A percentile compares a stretch with the other conserved stretches of the same genome.
phyloP scores from a whole-genome alignment of 148 eudicot species.

The Cornus controversa region DNA sequence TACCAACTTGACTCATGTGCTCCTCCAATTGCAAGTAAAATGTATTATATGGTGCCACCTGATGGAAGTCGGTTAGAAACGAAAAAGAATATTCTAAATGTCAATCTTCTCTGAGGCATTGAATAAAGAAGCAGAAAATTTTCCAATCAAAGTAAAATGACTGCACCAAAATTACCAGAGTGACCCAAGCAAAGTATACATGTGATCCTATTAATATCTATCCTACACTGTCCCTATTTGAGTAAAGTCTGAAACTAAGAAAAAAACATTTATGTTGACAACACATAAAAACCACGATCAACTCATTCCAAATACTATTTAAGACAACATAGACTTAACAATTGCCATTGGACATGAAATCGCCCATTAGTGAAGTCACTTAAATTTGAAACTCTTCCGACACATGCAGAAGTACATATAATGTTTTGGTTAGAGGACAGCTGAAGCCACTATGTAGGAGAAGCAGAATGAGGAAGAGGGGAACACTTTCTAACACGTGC shows the following conservation, averaged over 20 bases:
- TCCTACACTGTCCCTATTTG: background rate
- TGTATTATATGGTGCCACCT: constrained; percentile 98
- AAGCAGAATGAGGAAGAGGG: background rate
- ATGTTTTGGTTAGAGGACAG: background rate
- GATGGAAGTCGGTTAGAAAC: constrained; percentile 7
- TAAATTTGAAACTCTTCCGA: background rate
- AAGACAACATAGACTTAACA: background rate
- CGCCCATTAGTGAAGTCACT: background rate
- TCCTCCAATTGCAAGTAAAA: constrained; percentile 90
- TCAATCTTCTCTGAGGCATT: constrained; percentile 1
- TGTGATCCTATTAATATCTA: background rate
- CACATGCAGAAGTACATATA: background rate
- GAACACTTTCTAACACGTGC: background rate
- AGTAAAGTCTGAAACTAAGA: background rate
- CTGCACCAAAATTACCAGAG: background rate
- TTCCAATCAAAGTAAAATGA: background rate
- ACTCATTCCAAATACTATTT: background rate
- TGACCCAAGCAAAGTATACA: background rate
- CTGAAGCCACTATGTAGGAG: background rate
- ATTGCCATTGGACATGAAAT: background rate
- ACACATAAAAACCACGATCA: background rate
- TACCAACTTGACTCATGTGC: constrained; percentile 84
- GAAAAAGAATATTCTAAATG: constrained; percentile 1
- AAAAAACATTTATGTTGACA: background rate
- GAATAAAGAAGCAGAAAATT: background rate